Evolutionary conservation across 139 green algal species (phyloP).

Genomic region (Chara braunii): DNA sequence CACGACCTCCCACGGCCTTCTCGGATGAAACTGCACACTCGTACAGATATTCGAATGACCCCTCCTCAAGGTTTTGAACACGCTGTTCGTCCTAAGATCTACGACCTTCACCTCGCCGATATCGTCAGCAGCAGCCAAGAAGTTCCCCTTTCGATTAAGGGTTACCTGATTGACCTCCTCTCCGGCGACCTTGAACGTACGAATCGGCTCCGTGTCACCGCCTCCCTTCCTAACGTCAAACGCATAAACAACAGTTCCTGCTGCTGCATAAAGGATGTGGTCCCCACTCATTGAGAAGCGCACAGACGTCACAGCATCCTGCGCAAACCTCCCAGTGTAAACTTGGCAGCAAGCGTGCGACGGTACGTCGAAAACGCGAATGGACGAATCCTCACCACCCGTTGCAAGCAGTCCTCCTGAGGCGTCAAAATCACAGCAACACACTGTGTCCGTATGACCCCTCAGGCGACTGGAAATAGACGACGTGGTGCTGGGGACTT

Average conservation of each 20-base stretch:
- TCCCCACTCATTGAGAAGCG: background rate
- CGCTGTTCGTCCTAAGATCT: background rate
- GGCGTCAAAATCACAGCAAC: background rate
- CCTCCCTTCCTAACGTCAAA: slow-evolving; percentile 8
- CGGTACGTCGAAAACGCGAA: background rate
- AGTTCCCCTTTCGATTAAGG: background rate
- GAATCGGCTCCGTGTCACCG: background rate
- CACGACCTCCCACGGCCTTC: background rate
- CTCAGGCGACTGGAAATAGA: no score
- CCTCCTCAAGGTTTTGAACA: slow-evolving; percentile 2
- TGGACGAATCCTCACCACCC: background rate
- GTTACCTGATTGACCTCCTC: slow-evolving; percentile 25
- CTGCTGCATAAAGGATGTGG: background rate
- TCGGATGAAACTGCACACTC: slow-evolving; percentile 9
- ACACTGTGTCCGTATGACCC: background rate
- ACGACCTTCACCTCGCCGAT: slow-evolving; percentile 14
- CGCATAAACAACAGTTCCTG: background rate
- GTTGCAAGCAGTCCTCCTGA: background rate
- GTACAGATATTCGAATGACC: slow-evolving; percentile 7
- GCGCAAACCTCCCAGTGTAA: background rate
- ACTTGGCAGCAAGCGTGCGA: background rate
- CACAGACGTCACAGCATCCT: background rate
- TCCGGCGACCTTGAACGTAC: slow-evolving; percentile 3
- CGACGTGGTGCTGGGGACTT: no score
- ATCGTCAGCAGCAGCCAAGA: slow-evolving; percentile 14